These are phyloP conservation scores for Cubamyces lactineus DNA, from an alignment of 768 basidiomycete species.

Conservation along the genomic window DNA sequence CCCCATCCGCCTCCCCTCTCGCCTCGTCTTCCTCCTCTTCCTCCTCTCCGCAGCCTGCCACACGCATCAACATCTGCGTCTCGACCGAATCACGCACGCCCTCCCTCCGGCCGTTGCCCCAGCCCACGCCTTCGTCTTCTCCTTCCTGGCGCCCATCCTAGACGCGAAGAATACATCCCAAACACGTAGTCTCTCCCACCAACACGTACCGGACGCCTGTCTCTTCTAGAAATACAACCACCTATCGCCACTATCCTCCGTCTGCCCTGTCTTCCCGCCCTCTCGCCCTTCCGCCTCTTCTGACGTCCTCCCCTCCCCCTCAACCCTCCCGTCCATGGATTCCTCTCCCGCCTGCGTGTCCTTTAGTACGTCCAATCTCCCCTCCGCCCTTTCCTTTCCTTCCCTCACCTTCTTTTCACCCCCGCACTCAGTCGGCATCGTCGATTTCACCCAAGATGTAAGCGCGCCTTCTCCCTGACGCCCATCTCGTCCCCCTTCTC, in stretches of 20 bases:
- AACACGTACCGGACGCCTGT: constrained; percentile 22
- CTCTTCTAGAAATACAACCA: constrained; percentile 29
- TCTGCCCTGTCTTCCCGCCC: constrained; percentile 4
- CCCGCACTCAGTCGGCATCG: constrained; percentile 63
- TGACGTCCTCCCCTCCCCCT: constrained; percentile 4
- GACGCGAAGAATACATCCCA: constrained; percentile 17
- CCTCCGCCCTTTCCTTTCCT: constrained; percentile 13
- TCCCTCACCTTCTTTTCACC: constrained; percentile 6
- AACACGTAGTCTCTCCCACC: constrained; percentile 11
- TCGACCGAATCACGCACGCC: neutral
- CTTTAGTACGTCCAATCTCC: constrained; percentile 61
- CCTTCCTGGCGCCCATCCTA: constrained; percentile 16
- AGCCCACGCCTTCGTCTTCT: neutral
- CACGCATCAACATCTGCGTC: neutral
- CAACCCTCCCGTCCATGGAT: constrained; percentile 27
- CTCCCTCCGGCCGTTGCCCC: neutral
- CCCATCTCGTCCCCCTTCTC: constrained; percentile 7
- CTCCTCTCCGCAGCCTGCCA: neutral
- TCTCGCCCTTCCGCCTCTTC: constrained; percentile 1
- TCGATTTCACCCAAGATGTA: constrained; percentile 80
- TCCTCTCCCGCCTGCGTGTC: constrained; percentile 59
- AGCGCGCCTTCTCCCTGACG: constrained; percentile 22
- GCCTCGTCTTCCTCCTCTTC: neutral
- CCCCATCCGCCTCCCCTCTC: neutral
- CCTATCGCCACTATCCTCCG: constrained; percentile 16